Evolutionary conservation across 208 protist genomes (phyloP).

Genomic region (Trypanosoma conorhini): DNA sequence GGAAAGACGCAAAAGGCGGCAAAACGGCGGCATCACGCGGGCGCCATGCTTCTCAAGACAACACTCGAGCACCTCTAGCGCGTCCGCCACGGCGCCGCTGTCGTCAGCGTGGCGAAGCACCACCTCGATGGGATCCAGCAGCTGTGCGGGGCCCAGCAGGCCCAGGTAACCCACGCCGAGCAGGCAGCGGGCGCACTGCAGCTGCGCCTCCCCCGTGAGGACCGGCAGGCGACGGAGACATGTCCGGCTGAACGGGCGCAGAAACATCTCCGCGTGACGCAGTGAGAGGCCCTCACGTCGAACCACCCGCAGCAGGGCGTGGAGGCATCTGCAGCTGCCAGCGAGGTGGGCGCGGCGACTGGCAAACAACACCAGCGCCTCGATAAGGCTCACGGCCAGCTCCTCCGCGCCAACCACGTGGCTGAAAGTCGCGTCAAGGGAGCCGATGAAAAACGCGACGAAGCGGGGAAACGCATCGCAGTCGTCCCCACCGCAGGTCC

Average conservation of each 20-base stretch:
- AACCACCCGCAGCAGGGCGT: conserved; percentile 24
- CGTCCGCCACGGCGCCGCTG: conserved; percentile 36
- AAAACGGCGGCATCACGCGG: neutral
- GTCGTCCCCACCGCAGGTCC: neutral
- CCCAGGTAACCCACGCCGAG: neutral
- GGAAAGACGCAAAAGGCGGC: neutral
- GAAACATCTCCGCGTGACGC: neutral
- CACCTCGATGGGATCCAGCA: neutral
- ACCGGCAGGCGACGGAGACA: conserved; percentile 24
- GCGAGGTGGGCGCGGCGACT: conserved; percentile 32
- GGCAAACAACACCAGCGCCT: conserved; percentile 5
- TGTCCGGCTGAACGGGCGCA: conserved; percentile 2
- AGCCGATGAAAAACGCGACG: conserved; percentile 13
- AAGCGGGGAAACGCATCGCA: conserved; percentile 15
- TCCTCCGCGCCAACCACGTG: neutral
- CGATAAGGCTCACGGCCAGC: conserved; percentile 10
- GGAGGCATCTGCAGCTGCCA: conserved; percentile 49
- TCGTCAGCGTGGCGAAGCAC: conserved; percentile 34
- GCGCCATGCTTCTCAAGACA: neutral
- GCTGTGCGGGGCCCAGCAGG: neutral
- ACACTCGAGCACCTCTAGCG: conserved; percentile 40
- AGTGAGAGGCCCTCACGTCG: conserved; percentile 5
- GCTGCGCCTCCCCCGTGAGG: conserved; percentile 43
- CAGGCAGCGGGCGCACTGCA: conserved; percentile 31
- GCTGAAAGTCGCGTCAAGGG: conserved; percentile 5